A percentile compares a stretch with the other conserved stretches of the same genome.
These are phyloP conservation scores for Salvia rosmarinus DNA, from an alignment of 257 asterid genomes.

Conservation along the genomic window DNA sequence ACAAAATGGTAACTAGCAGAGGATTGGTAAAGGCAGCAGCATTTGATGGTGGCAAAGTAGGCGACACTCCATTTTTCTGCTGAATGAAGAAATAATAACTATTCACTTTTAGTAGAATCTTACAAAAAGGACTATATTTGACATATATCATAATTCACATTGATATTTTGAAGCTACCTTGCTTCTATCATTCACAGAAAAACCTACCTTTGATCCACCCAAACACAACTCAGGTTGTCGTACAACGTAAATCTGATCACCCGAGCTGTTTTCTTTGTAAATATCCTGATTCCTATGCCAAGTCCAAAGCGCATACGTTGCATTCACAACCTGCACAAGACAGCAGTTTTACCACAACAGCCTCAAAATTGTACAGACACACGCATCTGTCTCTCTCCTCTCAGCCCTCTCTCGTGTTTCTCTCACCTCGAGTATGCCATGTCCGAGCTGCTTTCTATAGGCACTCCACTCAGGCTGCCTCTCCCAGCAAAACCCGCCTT, in stretches of 20 bases:
- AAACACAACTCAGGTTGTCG: conserved; percentile 76
- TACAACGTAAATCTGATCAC: conserved; percentile 82
- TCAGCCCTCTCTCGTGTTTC: too few species aligned
- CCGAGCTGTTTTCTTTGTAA: conserved; percentile 55
- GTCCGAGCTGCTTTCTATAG: conserved; percentile 95
- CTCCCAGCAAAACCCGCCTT: conserved; percentile 87
- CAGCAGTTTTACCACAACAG: too few species aligned
- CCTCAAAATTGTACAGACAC: not conserved
- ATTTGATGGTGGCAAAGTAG: too few species aligned
- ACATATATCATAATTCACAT: too few species aligned
- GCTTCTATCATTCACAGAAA: not conserved
- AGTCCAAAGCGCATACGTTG: conserved; percentile 84
- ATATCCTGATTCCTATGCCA: conserved; percentile 93
- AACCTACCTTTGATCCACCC: conserved; percentile 16
- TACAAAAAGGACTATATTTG: not conserved
- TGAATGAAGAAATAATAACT: conserved; percentile 6
- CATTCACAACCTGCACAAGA: conserved; percentile 61
- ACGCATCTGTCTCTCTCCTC: not conserved
- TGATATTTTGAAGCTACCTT: not conserved
- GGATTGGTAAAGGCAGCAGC: not conserved
- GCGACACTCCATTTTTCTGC: not conserved
- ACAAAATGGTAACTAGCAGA: conserved; percentile 15
- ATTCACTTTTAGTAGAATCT: too few species aligned
- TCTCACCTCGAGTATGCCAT: conserved; percentile 90
- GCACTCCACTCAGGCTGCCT: conserved; percentile 95